A percentile compares a stretch with the other conserved stretches of the same genome.
Evolutionary conservation across 2,329 filamentous ascomycete species (phyloP).

Genomic region (Phaeoacremonium minimum): DNA sequence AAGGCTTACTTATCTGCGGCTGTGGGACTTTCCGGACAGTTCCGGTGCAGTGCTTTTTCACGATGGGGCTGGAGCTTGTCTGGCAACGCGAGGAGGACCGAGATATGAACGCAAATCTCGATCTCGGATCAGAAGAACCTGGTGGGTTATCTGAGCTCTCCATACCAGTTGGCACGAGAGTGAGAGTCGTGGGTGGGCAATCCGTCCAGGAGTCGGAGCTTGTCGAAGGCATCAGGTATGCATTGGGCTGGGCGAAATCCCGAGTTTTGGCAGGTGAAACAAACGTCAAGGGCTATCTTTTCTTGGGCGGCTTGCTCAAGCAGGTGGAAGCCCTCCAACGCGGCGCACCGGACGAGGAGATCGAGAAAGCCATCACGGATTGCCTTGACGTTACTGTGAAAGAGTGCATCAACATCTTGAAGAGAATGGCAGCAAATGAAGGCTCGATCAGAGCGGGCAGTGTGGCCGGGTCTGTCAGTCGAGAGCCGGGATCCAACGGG

Average conservation of each 20-base stretch:
- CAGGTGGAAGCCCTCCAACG: slow-evolving; percentile 36
- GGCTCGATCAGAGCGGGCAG: too few species aligned
- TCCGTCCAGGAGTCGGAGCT: slow-evolving; percentile 26
- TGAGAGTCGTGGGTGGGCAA: slow-evolving; percentile 13
- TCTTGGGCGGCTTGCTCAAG: slow-evolving; percentile 29
- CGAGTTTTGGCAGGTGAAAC: slow-evolving; percentile 46
- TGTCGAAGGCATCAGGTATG: slow-evolving; percentile 33
- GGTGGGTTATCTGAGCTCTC: too few species aligned
- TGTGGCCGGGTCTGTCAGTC: too few species aligned
- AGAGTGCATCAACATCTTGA: background rate
- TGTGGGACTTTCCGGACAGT: slow-evolving; percentile 37
- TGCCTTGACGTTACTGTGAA: background rate
- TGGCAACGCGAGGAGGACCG: slow-evolving; percentile 37
- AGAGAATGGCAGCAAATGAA: background rate
- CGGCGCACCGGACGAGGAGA: slow-evolving; percentile 26
- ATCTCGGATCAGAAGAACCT: too few species aligned
- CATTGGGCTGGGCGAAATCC: slow-evolving; percentile 30
- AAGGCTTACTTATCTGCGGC: slow-evolving; percentile 32
- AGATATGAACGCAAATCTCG: slow-evolving; percentile 10
- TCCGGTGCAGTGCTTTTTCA: slow-evolving; percentile 31
- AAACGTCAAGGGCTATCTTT: slow-evolving; percentile 48
- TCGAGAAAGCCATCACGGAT: slow-evolving; percentile 20
- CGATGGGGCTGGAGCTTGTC: slow-evolving; percentile 40
- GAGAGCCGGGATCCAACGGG: too few species aligned
- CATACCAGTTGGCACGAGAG: too few species aligned